These are phyloP conservation scores for Erodium maritimum DNA, from an alignment of 345 rosid genomes.

Conservation along the genomic window DNA sequence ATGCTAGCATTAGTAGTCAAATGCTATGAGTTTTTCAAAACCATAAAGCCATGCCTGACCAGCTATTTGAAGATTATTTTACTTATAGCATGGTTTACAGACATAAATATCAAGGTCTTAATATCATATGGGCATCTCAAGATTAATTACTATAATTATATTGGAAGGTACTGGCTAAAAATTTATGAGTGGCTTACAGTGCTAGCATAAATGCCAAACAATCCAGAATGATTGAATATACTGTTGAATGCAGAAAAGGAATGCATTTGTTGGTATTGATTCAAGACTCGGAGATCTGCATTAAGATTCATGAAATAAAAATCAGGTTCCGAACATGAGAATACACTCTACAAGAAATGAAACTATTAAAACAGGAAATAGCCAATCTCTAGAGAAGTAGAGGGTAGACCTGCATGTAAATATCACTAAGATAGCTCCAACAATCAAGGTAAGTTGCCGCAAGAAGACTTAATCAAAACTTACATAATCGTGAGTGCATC, in stretches of 20 bases:
- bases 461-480: conserved; percentile 14
- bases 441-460: no score
- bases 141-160: background rate
- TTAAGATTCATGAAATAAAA: no score
- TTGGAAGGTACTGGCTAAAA: background rate
- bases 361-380: no score
- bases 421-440: no score
- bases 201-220: conserved; percentile 74
- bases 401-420: no score
- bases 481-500: conserved; percentile 91
- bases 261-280: conserved; percentile 56
- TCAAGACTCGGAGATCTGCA: conserved; percentile 69
- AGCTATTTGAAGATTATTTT: no score
- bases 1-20: no score
- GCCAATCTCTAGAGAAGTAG: no score
- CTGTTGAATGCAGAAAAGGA: conserved; percentile 77
- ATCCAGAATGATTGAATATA: conserved; percentile 55
- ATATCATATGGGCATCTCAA: background rate
- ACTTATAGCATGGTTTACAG: no score
- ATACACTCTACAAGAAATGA: background rate
- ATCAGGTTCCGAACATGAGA: background rate
- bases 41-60: no score
- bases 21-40: no score
- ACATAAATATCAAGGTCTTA: no score
- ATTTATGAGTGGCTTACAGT: conserved; percentile 38